Evolutionary conservation across 163 green algal species (phyloP).

Genomic region (Chloromonas sp.): DNA sequence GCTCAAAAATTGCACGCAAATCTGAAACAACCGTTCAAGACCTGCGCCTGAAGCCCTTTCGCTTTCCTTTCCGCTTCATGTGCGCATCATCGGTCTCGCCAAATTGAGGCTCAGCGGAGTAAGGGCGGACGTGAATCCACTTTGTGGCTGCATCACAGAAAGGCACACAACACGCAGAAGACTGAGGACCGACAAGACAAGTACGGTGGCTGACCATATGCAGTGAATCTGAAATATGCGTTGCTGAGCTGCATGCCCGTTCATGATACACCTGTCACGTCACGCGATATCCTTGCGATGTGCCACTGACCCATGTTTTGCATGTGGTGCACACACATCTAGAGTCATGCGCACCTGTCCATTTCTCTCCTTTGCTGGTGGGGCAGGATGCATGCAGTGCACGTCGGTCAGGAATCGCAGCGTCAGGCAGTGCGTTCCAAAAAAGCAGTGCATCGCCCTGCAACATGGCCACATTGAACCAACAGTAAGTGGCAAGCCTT

Average conservation of each 20-base stretch:
- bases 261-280: too few species aligned
- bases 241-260: too few species aligned
- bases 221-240: too few species aligned
- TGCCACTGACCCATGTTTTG: too few species aligned
- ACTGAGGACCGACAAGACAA: not conserved
- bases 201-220: too few species aligned
- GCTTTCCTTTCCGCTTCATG: too few species aligned
- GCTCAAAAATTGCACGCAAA: too few species aligned
- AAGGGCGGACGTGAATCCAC: slow-evolving; percentile 19
- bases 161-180: not conserved
- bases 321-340: not conserved
- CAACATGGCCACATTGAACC: not conserved
- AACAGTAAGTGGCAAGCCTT: too few species aligned
- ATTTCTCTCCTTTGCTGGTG: slow-evolving; percentile 32
- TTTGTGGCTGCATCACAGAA: slow-evolving; percentile 24
- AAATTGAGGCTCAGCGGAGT: not conserved
- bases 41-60: too few species aligned
- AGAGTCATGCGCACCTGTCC: slow-evolving; percentile 1
- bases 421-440: slow-evolving; percentile 61
- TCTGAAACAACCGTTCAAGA: too few species aligned
- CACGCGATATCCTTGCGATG: too few species aligned
- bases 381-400: slow-evolving; percentile 73
- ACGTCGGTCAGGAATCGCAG: slow-evolving; percentile 30
- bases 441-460: slow-evolving; percentile 69
- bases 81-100: not conserved